A percentile compares a stretch with the other conserved stretches of the same genome.
These are phyloP conservation scores for Raffaelea ambrosiae DNA, from an alignment of 2,329 filamentous ascomycete genomes.

Conservation along the genomic window DNA sequence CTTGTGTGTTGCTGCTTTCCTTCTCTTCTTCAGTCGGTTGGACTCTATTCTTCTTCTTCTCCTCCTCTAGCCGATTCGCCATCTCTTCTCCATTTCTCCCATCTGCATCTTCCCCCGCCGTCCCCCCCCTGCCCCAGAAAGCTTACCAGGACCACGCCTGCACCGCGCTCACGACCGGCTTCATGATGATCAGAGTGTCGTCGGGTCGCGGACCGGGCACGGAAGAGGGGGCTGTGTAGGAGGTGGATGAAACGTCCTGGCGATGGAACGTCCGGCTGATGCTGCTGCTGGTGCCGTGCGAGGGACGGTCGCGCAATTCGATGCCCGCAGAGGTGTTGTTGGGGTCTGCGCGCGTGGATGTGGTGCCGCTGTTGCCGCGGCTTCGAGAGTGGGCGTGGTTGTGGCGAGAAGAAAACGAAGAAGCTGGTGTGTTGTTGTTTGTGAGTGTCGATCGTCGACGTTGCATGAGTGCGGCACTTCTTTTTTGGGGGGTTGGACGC, in stretches of 20 bases:
- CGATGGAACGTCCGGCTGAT: constrained; percentile 7
- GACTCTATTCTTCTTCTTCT: no score
- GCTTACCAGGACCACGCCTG: constrained; percentile 88
- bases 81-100: constrained; percentile 2
- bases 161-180: constrained; percentile 84
- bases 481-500: no score
- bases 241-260: constrained; percentile 1
- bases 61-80: neutral
- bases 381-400: neutral
- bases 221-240: neutral
- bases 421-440: constrained; percentile 4
- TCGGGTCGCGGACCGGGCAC: neutral
- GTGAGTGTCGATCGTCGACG: constrained; percentile 11
- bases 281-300: constrained; percentile 14
- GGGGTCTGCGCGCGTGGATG: neutral
- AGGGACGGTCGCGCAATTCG: constrained; percentile 11
- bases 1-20: no score
- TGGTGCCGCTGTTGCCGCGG: neutral
- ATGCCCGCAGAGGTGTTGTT: constrained; percentile 6
- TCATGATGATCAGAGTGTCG: constrained; percentile 54
- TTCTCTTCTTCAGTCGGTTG: neutral
- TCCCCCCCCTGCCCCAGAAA: neutral
- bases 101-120: neutral
- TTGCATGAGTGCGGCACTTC: constrained; percentile 9
- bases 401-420: no score